phyloP scores from a whole-genome alignment of 1,284 basidiomycete genomes.

The Austropuccinia psidii region DNA sequence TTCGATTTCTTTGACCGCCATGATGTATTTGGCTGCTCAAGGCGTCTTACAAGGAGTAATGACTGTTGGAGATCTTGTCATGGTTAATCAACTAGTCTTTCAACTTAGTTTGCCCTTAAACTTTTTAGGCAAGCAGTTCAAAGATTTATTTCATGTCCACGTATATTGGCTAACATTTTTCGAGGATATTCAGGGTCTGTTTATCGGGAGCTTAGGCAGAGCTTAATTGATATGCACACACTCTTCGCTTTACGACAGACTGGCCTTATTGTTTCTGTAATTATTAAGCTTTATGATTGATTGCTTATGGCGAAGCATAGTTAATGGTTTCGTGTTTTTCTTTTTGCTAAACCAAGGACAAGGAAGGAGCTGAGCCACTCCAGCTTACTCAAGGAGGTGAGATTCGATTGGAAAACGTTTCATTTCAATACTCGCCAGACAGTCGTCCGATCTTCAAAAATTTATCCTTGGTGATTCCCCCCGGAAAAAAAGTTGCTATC shows the following conservation, averaged over 20 bases:
- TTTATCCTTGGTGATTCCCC: slow-evolving; percentile 32
- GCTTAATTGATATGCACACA: slow-evolving; percentile 36
- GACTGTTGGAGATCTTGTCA: slow-evolving; percentile 35
- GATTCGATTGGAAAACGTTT: slow-evolving; percentile 35
- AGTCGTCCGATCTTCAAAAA: slow-evolving; percentile 23
- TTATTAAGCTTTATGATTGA: neutral
- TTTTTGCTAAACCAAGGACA: slow-evolving; percentile 8
- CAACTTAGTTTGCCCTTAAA: slow-evolving; percentile 35
- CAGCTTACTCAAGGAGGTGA: slow-evolving; percentile 28
- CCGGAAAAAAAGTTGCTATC: slow-evolving; percentile 35
- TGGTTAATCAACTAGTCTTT: slow-evolving; percentile 37
- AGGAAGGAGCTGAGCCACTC: slow-evolving; percentile 24
- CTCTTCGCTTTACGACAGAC: slow-evolving; percentile 33
- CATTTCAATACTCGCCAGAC: slow-evolving; percentile 21
- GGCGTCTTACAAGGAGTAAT: slow-evolving; percentile 30
- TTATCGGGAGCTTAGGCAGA: slow-evolving; percentile 37
- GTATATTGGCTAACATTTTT: no score
- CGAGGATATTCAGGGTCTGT: slow-evolving; percentile 10
- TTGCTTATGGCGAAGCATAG: neutral
- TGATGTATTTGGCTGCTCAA: slow-evolving; percentile 37
- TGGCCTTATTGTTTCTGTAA: slow-evolving; percentile 25
- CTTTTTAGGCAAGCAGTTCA: slow-evolving; percentile 10
- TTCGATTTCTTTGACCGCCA: slow-evolving; percentile 29
- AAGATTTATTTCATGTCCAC: no score
- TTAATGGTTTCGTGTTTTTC: neutral